Evolutionary conservation across 805 yeast species (phyloP).

Genomic region (Phaffomyces opuntiae): DNA sequence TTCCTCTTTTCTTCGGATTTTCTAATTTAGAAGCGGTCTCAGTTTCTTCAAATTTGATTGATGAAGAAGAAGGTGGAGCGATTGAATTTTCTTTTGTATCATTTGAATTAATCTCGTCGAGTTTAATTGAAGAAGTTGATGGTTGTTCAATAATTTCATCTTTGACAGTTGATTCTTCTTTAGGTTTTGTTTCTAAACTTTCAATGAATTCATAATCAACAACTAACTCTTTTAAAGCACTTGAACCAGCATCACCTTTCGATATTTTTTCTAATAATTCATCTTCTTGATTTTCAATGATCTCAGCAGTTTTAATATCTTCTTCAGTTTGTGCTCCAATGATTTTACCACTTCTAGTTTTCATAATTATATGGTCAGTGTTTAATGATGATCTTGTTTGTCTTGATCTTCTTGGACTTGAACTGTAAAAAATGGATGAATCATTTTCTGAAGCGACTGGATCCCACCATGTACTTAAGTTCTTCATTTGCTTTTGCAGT

Average conservation of each 20-base stretch:
- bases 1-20: not conserved
- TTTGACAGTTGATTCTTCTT: not conserved
- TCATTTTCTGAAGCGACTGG: too few relatives aligned
- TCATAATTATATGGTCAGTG: constrained; percentile 20
- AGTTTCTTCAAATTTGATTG: not conserved
- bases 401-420: constrained; percentile 1
- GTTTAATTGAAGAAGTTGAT: not conserved
- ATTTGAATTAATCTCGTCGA: not conserved
- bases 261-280: constrained; percentile 16
- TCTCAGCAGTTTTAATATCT: constrained; percentile 19
- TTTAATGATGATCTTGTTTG: not conserved
- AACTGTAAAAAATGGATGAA: too few relatives aligned
- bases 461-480: too few relatives aligned
- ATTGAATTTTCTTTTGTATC: not conserved
- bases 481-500: too few relatives aligned
- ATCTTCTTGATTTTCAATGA: constrained; percentile 16
- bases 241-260: constrained; percentile 10
- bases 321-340: constrained; percentile 24
- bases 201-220: constrained; percentile 12
- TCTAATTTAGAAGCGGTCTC: too few relatives aligned
- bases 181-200: not conserved
- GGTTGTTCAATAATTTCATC: too few relatives aligned
- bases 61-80: not conserved
- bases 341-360: constrained; percentile 25
- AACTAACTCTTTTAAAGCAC: constrained; percentile 9